These are phyloP conservation scores for Aspergillus proliferans DNA, from an alignment of 2,329 filamentous ascomycete genomes.

Conservation along the genomic window DNA sequence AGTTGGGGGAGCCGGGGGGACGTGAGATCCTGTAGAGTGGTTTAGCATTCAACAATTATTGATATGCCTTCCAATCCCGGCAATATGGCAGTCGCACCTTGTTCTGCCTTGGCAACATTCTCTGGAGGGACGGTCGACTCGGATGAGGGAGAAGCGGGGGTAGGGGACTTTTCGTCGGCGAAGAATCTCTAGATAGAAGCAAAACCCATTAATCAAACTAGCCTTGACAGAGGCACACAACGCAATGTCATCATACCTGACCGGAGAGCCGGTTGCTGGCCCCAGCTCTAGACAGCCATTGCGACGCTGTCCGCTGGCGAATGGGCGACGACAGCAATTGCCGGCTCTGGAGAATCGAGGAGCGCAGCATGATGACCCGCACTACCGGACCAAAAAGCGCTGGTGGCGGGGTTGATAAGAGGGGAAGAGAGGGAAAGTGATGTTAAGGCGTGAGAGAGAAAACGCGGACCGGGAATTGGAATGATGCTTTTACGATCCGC, in stretches of 20 bases:
- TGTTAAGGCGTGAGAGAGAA: conserved; percentile 24
- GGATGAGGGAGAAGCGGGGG: conserved; percentile 41
- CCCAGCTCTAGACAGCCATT: conserved; percentile 39
- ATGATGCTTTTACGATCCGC: conserved; percentile 34
- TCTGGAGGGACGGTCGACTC: conserved; percentile 45
- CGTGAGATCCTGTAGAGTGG: conserved; percentile 29
- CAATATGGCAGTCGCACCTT: conserved; percentile 19
- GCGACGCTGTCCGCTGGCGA: conserved; percentile 31
- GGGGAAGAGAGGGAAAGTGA: conserved; percentile 15
- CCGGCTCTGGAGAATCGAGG: conserved; percentile 45
- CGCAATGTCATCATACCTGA: conserved; percentile 31
- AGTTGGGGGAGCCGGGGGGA: conserved; percentile 43
- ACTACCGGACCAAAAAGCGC: conserved; percentile 27
- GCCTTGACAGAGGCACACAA: conserved; percentile 21
- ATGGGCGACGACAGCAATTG: conserved; percentile 34
- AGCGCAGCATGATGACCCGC: conserved; percentile 52
- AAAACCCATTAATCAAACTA: conserved; percentile 17
- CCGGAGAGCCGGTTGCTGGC: conserved; percentile 33
- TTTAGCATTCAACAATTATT: conserved; percentile 24
- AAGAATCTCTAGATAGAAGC: conserved; percentile 41
- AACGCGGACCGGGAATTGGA: conserved; percentile 24
- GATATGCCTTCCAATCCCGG: conserved; percentile 2
- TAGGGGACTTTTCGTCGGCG: conserved; percentile 42
- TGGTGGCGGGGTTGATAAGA: conserved; percentile 13
- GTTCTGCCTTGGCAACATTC: conserved; percentile 40